phyloP scores from a whole-genome alignment of 805 yeast genomes.

The Danielia reshetovae region DNA sequence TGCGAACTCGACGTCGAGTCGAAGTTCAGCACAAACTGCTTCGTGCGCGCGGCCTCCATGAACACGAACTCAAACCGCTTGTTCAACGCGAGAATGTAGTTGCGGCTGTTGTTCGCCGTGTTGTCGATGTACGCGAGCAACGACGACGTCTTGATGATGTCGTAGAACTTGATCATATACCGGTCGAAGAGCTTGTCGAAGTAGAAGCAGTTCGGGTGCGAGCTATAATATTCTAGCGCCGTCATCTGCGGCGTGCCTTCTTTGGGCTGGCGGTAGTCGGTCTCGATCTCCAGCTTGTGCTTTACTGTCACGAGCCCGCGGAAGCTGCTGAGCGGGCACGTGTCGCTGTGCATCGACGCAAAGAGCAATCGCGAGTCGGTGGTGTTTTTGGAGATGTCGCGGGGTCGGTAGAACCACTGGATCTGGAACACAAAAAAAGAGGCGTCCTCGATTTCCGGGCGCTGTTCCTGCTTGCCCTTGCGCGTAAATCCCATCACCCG shows the following conservation, averaged over 20 bases:
- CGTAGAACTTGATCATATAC: conserved; percentile 79
- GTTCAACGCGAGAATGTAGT: conserved; percentile 57
- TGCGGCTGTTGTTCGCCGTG: conserved; percentile 49
- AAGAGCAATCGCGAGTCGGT: conserved; percentile 71
- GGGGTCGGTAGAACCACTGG: conserved; percentile 89
- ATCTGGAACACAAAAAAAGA: conserved; percentile 58
- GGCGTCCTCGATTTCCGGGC: conserved; percentile 37
- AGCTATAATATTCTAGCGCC: conserved; percentile 47
- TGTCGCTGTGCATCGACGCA: conserved; percentile 83
- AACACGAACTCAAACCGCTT: conserved; percentile 72
- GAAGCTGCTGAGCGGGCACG: conserved; percentile 69
- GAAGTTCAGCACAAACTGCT: conserved; percentile 60
- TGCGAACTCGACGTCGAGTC: conserved; percentile 42
- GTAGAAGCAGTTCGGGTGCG: conserved; percentile 69
- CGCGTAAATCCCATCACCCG: conserved; percentile 66
- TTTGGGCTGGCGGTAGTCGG: conserved; percentile 20
- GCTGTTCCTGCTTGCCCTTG: conserved; percentile 4
- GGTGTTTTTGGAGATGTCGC: conserved; percentile 69
- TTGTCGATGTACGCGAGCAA: conserved; percentile 33
- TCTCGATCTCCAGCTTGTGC: conserved; percentile 63
- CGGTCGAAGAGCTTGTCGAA: conserved; percentile 83
- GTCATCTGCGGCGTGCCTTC: conserved; percentile 7
- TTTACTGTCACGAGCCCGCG: conserved; percentile 73
- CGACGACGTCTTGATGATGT: conserved; percentile 59
- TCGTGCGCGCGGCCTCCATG: conserved; percentile 64